A percentile compares a stretch with the other conserved stretches of the same genome.
These are phyloP conservation scores for Botrytis sinoallii DNA, from an alignment of 2,329 filamentous ascomycete species.

Conservation along the genomic window DNA sequence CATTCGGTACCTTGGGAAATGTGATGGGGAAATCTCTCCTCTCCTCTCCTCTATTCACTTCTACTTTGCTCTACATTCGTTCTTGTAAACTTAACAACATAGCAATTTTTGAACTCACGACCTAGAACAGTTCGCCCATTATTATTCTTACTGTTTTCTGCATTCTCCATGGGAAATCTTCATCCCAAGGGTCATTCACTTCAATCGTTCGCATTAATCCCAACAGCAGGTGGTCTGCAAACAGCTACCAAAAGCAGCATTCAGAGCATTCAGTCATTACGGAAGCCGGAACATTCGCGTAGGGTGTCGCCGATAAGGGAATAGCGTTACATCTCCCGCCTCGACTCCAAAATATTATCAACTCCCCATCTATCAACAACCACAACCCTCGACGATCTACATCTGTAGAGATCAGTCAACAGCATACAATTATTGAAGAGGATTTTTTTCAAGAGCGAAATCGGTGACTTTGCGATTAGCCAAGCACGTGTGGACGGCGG, in stretches of 20 bases:
- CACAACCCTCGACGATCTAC: slow-evolving; percentile 12
- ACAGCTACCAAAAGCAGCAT: neutral
- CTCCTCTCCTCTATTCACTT: neutral
- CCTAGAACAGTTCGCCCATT: neutral
- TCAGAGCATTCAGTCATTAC: neutral
- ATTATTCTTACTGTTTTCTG: neutral
- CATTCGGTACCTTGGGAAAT: neutral
- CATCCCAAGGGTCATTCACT: neutral
- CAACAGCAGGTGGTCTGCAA: neutral
- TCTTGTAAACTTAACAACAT: neutral
- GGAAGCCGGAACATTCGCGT: slow-evolving; percentile 1
- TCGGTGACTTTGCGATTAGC: neutral
- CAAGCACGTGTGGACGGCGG: neutral
- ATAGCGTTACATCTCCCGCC: slow-evolving; percentile 18
- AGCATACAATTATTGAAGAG: neutral
- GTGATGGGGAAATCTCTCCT: neutral
- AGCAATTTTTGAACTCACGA: neutral
- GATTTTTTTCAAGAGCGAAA: neutral
- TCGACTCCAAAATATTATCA: slow-evolving; percentile 19
- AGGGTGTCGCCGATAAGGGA: slow-evolving; percentile 17
- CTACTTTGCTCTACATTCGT: neutral
- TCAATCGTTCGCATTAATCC: neutral
- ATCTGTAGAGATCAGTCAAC: slow-evolving; percentile 7
- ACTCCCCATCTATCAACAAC: slow-evolving; percentile 3
- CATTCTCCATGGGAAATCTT: neutral